These are phyloP conservation scores for Metarhizium brunneum DNA, from an alignment of 2,329 filamentous ascomycete species.

Conservation along the genomic window DNA sequence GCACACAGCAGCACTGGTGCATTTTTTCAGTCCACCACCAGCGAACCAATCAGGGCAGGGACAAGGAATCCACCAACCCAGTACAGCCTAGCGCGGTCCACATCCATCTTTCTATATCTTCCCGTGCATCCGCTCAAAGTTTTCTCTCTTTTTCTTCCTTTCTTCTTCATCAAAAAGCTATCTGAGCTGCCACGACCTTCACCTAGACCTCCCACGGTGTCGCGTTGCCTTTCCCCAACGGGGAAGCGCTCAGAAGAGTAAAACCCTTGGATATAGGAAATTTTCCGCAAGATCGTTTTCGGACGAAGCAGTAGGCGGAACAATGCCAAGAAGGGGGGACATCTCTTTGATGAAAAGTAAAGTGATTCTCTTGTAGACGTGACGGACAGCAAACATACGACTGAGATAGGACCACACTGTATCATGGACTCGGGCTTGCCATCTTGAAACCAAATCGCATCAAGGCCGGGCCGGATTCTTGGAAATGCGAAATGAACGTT, in stretches of 20 bases:
- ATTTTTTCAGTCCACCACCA: no score
- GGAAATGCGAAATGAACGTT: no score
- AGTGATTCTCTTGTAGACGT: not conserved
- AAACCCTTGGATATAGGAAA: constrained; percentile 56
- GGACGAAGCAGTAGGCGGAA: constrained; percentile 35
- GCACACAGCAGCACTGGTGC: no score
- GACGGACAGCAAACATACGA: not conserved
- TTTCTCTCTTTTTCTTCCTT: constrained; percentile 26
- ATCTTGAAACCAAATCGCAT: no score
- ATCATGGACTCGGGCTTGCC: no score
- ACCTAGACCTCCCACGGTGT: constrained; percentile 48
- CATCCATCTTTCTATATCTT: constrained; percentile 14
- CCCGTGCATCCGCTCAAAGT: constrained; percentile 16
- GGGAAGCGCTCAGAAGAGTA: constrained; percentile 49
- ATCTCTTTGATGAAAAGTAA: constrained; percentile 14
- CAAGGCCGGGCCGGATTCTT: no score
- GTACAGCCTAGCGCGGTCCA: constrained; percentile 14
- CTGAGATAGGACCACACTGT: no score
- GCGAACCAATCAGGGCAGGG: not conserved
- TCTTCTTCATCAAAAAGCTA: constrained; percentile 54
- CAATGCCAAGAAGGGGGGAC: constrained; percentile 54
- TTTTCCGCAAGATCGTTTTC: constrained; percentile 34
- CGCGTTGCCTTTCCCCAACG: constrained; percentile 47
- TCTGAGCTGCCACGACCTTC: constrained; percentile 56
- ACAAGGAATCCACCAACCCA: constrained; percentile 1